Base-by-base conservation (phyloP, 2,329 filamentous ascomycete species). In the Emericellopsis cladophorae region DNA sequence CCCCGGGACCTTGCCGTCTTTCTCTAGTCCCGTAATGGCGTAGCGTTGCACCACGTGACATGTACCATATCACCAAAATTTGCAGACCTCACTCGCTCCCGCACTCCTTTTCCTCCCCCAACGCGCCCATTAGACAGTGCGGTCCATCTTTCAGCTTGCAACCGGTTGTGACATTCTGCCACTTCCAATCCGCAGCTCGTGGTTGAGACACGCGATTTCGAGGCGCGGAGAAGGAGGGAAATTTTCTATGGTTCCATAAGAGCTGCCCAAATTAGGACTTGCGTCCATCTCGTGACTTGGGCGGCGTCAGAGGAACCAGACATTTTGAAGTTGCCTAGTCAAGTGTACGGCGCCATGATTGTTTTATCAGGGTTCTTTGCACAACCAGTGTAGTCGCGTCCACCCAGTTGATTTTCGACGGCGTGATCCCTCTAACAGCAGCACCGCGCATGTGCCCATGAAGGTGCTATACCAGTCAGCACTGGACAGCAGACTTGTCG, bases 51-150 rank as follows among this genome's bases (percentile, higher is more conserved):
- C 9, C 26, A 29, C 26, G 26, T 29, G 26, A 29, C 26, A 29
- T 9, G 26, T 12, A 7, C 26, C 26, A 29, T 29, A 29, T 29
- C 26, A 29, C 18, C 18, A 12, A 29, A 29, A 29, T 29, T 29
- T 29, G 26, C 26, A 9, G 9, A 7, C 33, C n/a, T 22, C 24
- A 32, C 15, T 15, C 16, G 45, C 45, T 24, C 26, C 41, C 51
- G 53, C 59, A 63, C 58, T 60, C 61, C 64, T 60, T 44, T 63
- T 64, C 60, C 55, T 54, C 60, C 61, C 59, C 52, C 67, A 76
- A 82, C 80, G 81, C 82, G 74, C 72, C 81, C 79, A 74, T 70
- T 68, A 89, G 85, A 90, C 84, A 90, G 84, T 89, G 77, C 84
- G 82, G 75, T 72, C 72, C 80, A 80, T 78, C 71, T 73, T 67